Percentiles rank a stretch among this genome's conserved stretches.
Conservation (phyloP, 768 basidiomycete genomes). For the Tephrocybe rancida region DNA sequence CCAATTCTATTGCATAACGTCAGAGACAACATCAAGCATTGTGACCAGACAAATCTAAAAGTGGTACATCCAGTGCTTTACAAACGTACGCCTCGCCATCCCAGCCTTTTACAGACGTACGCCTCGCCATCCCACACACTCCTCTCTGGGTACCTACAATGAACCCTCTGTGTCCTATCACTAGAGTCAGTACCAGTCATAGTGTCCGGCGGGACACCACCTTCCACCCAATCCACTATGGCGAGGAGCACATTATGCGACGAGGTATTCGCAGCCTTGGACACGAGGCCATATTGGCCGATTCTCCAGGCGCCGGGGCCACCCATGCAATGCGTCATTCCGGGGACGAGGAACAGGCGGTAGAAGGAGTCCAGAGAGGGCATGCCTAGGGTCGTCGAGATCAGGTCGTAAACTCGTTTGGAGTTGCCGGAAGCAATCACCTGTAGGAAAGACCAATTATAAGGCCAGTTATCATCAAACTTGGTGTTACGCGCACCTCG, state of each 20-base stretch:
- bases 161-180: not conserved
- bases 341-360: constrained; percentile 13
- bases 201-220: too few relatives aligned
- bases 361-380: constrained; percentile 4
- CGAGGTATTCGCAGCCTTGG: too few relatives aligned
- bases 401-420: not conserved
- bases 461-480: not conserved
- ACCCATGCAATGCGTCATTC: constrained; percentile 4
- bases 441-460: not conserved
- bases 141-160: constrained; percentile 8
- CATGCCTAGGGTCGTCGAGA: constrained; percentile 1
- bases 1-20: constrained; percentile 1
- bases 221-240: constrained; percentile 11
- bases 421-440: not conserved
- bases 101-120: too few relatives aligned
- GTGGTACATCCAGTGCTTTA: not conserved
- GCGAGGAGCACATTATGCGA: constrained; percentile 4
- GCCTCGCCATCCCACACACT: constrained; percentile 8
- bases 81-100: not conserved
- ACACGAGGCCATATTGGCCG: too few relatives aligned
- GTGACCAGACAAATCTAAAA: not conserved
- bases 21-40: not conserved
- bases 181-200: not conserved
- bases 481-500: not conserved
- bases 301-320: too few relatives aligned